A percentile compares a stretch with the other conserved stretches of the same genome.
Conservation (phyloP, 169 alveolate species). For the Plasmodium fragile region DNA sequence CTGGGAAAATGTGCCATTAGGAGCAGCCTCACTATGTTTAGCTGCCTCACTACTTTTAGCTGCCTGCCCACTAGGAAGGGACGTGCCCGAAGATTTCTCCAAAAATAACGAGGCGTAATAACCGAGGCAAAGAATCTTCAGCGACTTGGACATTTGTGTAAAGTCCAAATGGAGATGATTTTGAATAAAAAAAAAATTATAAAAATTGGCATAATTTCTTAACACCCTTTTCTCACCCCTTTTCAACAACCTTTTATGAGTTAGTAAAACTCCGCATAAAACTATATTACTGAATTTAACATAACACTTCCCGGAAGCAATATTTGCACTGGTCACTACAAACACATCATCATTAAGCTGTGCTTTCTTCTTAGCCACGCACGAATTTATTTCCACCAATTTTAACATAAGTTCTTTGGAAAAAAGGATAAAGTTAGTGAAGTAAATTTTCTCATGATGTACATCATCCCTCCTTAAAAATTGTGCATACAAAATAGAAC, state of each 20-base stretch:
- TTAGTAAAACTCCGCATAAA: constrained; percentile 49
- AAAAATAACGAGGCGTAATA: constrained; percentile 53
- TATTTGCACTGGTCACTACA: neutral
- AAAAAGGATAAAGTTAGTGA: constrained; percentile 24
- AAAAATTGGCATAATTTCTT: constrained; percentile 32
- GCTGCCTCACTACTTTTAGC: neutral
- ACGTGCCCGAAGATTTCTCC: neutral
- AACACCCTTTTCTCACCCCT: constrained; percentile 35
- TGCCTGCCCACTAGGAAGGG: neutral
- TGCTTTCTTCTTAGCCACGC: neutral
- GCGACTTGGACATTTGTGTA: constrained; percentile 30
- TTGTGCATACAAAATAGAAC: constrained; percentile 50
- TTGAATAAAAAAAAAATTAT: constrained; percentile 34
- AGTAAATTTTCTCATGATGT: neutral
- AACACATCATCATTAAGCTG: neutral
- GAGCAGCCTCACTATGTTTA: neutral
- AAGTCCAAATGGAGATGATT: constrained; percentile 33
- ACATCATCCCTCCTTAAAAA: constrained; percentile 63
- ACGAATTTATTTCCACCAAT: constrained; percentile 14
- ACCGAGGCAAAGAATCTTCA: constrained; percentile 51
- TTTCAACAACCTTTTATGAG: constrained; percentile 53
- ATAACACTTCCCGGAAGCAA: neutral
- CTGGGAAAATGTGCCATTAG: neutral
- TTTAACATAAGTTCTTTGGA: constrained; percentile 59
- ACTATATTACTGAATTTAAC: constrained; percentile 14